These are phyloP conservation scores for Penicillium sp. DNA, from an alignment of 2,329 filamentous ascomycete genomes.

Conservation along the genomic window DNA sequence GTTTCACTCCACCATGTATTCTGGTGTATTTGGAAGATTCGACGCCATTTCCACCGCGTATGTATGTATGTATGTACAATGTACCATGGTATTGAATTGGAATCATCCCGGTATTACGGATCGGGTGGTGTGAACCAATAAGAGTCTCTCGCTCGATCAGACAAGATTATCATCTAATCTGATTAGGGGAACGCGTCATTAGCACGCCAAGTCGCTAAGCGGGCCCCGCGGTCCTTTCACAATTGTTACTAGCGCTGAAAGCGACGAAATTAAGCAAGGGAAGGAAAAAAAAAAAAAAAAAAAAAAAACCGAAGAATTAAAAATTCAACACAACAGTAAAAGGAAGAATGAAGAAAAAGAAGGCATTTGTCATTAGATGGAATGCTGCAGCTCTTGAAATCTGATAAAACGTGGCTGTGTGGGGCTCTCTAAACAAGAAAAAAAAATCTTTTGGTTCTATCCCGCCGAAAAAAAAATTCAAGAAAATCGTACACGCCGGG, in stretches of 20 bases:
- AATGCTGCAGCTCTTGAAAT: background rate
- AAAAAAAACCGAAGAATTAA: background rate
- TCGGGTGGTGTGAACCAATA: conserved; percentile 1
- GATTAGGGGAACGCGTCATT: conserved; percentile 20
- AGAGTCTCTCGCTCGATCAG: conserved; percentile 18
- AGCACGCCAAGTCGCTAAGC: conserved; percentile 1
- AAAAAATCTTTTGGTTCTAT: conserved; percentile 3
- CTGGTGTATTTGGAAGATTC: no score
- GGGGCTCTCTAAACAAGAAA: background rate
- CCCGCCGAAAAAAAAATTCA: background rate
- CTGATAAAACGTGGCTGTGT: background rate
- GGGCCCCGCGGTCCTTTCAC: background rate
- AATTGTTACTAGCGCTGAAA: background rate
- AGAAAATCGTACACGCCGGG: background rate
- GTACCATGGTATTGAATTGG: background rate
- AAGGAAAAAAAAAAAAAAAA: background rate
- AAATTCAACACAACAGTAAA: no score
- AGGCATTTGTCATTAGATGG: no score
- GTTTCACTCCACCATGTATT: no score
- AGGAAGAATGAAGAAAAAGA: background rate
- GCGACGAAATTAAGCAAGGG: background rate
- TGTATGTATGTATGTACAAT: no score
- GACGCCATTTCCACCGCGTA: no score
- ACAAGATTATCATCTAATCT: conserved; percentile 39
- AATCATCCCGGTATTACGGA: conserved; percentile 2